Percentiles rank a stretch among this genome's conserved stretches.
These are phyloP conservation scores for Aspergillus biplanus DNA, from an alignment of 495 filamentous ascomycete genomes.

Conservation along the genomic window DNA sequence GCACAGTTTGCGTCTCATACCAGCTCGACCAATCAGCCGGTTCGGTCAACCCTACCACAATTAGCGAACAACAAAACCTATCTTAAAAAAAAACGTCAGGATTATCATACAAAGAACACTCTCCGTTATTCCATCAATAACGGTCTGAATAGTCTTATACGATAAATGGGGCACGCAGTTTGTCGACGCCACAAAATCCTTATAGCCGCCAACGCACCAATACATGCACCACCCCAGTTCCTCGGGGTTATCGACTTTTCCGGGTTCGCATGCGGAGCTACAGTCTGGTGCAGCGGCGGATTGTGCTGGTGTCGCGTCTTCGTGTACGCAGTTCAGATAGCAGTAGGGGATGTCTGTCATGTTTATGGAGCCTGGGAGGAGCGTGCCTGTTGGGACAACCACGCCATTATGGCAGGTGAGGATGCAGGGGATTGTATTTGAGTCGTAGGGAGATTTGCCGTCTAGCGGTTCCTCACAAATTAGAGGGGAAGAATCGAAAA, in stretches of 20 bases:
- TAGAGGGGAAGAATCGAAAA: neutral
- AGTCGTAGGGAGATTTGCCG: neutral
- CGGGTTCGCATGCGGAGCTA: neutral
- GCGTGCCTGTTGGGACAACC: neutral
- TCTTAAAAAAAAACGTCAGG: neutral
- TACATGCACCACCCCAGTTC: conserved; percentile 1
- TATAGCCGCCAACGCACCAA: neutral
- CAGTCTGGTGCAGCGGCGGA: neutral
- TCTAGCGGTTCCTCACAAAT: neutral
- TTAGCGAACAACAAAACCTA: neutral
- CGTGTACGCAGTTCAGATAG: conserved; percentile 3
- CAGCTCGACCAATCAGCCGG: neutral
- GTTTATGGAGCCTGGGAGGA: neutral
- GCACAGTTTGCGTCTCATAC: neutral
- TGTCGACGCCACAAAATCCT: neutral
- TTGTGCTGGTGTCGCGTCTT: conserved; percentile 3
- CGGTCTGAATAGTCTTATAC: neutral
- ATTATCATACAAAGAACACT: neutral
- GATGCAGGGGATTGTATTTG: neutral
- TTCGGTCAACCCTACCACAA: neutral
- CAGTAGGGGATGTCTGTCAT: neutral
- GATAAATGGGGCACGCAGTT: neutral
- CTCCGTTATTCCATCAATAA: conserved; percentile 3
- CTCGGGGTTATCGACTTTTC: neutral
- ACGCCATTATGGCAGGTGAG: neutral